A percentile compares a stretch with the other conserved stretches of the same genome.
phyloP scores from a whole-genome alignment of 257 asterid species.

The Rehmannia glutinosa region DNA sequence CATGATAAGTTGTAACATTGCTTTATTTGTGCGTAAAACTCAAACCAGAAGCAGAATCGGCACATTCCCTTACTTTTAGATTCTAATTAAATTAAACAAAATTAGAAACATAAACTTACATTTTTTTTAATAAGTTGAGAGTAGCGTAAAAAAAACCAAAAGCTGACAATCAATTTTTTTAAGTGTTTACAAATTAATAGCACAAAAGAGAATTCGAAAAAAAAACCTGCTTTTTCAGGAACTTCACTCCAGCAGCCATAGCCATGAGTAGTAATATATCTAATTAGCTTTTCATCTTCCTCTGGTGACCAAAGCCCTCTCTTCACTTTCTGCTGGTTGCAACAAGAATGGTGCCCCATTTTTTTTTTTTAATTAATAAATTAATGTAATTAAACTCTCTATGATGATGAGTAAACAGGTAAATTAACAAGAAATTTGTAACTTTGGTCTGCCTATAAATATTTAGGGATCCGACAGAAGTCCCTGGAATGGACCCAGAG shows the following conservation, averaged over 20 bases:
- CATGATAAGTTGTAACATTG: too few relatives aligned
- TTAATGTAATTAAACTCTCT: not conserved
- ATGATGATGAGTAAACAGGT: not conserved
- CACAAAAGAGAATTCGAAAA: not conserved
- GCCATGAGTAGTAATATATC: conserved; percentile 80
- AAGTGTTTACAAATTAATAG: too few relatives aligned
- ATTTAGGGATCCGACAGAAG: conserved; percentile 42
- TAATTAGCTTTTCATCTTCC: conserved; percentile 82
- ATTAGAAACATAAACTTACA: too few relatives aligned
- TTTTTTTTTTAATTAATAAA: not conserved
- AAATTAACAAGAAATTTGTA: not conserved
- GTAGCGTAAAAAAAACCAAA: too few relatives aligned
- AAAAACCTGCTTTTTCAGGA: conserved; percentile 89
- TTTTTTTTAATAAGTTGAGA: too few relatives aligned
- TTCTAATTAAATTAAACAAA: too few relatives aligned
- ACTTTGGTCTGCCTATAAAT: conserved; percentile 3
- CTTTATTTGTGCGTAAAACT: too few relatives aligned
- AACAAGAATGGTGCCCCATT: conserved; percentile 96
- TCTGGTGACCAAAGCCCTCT: conserved; percentile 99
- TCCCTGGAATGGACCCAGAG: conserved; percentile 20
- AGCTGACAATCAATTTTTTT: too few relatives aligned
- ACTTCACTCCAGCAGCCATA: conserved; percentile 99
- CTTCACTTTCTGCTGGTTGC: conserved; percentile 99
- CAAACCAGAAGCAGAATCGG: too few relatives aligned
- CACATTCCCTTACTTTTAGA: too few relatives aligned